Base-by-base conservation (phyloP, 345 rosid species). In the Salix dunnii region DNA sequence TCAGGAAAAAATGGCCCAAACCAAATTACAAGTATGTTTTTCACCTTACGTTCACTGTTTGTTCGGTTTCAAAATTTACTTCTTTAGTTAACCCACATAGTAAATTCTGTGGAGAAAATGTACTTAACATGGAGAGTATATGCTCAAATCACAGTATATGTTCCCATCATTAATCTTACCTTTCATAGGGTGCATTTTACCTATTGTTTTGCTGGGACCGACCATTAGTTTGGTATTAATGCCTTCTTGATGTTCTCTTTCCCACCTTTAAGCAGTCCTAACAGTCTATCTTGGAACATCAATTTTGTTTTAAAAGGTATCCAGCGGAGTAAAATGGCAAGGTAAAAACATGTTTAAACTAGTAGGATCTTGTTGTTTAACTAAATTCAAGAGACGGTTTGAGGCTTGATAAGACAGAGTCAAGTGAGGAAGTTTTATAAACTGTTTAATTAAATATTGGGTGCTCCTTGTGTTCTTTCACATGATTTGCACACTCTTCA, bases 1-100 rank as follows among this genome's bases (percentile, higher is more conserved):
- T 61, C 67, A 91, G 83, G 85, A 85, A 85, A 64, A 92, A 86
- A 73, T 92, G 96, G 97, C 77, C 88, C 7, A 89, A 85, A 75
- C 98, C 97, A 2, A 73, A 10, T 35, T 92, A 90, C 88, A 81
- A 78, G 97, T 90, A 85, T 63, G 84, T 38, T n/a, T 46, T 77
- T 68, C 16, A 31, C 1, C 49, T 49, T 51, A 2, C 36, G 0
- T 60, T 2, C 53, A 35, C 63, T 12, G 30, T 27, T 25, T 73
- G 4, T 58, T n/a, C 16, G 20, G 49, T 46, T 46, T 46, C 49
- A 46, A 12, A 14, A 46, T 46, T 3, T 46, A 46, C 49, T 46
- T 13, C 18, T 46, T 46, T 46, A 46, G 49, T 46, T 1, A 46
- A 46, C 49, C 49, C 49, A 2, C 49, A 4, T 14, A 46, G 23